Evolutionary conservation across 352 stramenopile species (phyloP).

Genomic region (Phytophthora citricola): DNA sequence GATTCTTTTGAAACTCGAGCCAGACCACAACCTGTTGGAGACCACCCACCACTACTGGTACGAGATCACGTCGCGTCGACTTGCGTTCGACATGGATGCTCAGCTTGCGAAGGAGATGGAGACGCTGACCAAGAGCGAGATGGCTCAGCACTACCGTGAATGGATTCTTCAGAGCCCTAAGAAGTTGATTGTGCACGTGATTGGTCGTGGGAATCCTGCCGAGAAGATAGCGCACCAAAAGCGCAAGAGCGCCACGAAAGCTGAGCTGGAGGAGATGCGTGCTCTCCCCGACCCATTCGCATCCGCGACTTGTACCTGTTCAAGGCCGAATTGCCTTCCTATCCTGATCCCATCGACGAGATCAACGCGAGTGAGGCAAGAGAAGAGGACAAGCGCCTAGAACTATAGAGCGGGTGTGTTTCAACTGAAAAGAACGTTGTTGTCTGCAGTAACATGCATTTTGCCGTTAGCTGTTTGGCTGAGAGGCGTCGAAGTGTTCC

Average conservation of each 20-base stretch:
- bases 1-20: slow-evolving; percentile 82
- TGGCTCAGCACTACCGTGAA: slow-evolving; percentile 63
- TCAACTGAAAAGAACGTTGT: slow-evolving; percentile 14
- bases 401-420: slow-evolving; percentile 38
- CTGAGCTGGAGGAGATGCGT: slow-evolving; percentile 31
- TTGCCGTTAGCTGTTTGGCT: slow-evolving; percentile 24
- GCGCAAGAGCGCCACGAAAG: slow-evolving; percentile 39
- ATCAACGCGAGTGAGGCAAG: slow-evolving; percentile 38
- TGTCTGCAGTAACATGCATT: slow-evolving; percentile 27
- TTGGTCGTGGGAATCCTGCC: slow-evolving; percentile 54
- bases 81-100: slow-evolving; percentile 78
- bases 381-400: slow-evolving; percentile 28
- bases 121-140: slow-evolving; percentile 69
- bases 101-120: slow-evolving; percentile 77
- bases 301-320: slow-evolving; percentile 71
- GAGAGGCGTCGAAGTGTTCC: slow-evolving; percentile 2
- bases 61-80: slow-evolving; percentile 76
- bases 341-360: slow-evolving; percentile 50
- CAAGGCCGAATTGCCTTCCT: slow-evolving; percentile 64
- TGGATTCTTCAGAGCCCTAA: slow-evolving; percentile 71
- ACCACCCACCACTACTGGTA: slow-evolving; percentile 83
- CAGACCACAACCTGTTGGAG: slow-evolving; percentile 83
- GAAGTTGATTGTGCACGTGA: slow-evolving; percentile 76
- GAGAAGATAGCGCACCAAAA: slow-evolving; percentile 45
- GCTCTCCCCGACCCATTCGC: slow-evolving; percentile 34